A percentile compares a stretch with the other conserved stretches of the same genome.
These are phyloP conservation scores for Citrus hindsii DNA, from an alignment of 345 rosid genomes.

Conservation along the genomic window DNA sequence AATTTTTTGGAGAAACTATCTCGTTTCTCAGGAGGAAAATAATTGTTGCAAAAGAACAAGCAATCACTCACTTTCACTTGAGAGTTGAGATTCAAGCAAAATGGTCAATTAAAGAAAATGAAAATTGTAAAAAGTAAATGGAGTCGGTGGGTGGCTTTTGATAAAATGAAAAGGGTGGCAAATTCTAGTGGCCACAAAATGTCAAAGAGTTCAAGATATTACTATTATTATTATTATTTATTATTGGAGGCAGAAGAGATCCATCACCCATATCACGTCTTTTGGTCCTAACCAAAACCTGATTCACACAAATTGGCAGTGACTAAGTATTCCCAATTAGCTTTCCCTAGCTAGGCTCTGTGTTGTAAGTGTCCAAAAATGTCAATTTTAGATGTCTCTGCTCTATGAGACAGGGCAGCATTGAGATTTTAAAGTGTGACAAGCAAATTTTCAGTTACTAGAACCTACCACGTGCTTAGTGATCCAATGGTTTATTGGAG, in stretches of 20 bases:
- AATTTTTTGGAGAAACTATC: not conserved
- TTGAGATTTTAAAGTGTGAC: not conserved
- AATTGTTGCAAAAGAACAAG: not conserved
- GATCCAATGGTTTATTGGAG: conserved; percentile 12
- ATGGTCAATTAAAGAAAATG: not conserved
- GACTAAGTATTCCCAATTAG: no score
- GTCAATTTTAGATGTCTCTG: not conserved
- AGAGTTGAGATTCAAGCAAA: not conserved
- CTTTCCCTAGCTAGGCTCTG: not conserved
- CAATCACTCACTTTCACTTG: not conserved
- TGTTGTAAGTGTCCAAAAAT: not conserved
- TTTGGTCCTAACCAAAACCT: not conserved
- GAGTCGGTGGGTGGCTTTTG: not conserved
- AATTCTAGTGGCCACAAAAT: not conserved
- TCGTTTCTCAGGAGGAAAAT: not conserved
- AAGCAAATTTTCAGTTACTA: not conserved
- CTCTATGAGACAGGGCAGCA: not conserved
- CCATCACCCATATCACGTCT: not conserved
- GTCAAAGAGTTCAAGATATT: not conserved
- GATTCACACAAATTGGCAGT: not conserved
- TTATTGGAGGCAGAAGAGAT: not conserved
- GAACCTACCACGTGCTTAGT: conserved; percentile 4
- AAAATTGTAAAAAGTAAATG: not conserved
- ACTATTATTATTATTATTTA: not conserved
- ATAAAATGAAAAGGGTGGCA: not conserved